Conservation (phyloP, 2,329 filamentous ascomycete genomes). For the Blastomyces emzantsi region DNA sequence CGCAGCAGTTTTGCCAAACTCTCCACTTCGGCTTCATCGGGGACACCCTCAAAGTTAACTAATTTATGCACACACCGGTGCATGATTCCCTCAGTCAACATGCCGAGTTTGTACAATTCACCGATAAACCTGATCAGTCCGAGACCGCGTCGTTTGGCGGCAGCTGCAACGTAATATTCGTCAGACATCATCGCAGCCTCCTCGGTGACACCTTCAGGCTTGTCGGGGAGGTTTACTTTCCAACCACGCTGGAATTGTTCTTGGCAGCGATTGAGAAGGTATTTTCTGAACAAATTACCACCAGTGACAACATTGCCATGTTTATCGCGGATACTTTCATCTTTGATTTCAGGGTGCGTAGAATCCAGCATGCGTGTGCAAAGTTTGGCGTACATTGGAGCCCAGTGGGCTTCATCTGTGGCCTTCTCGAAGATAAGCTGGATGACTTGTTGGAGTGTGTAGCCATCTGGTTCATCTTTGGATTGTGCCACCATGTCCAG, state of each 20-base stretch:
- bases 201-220: conserved; percentile 60
- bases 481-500: conserved; percentile 87
- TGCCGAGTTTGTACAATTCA: conserved; percentile 96
- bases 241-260: conserved; percentile 98
- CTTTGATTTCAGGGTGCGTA: conserved; percentile 90
- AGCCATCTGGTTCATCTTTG: conserved; percentile 88
- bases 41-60: conserved; percentile 85
- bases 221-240: conserved; percentile 75
- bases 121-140: conserved; percentile 99
- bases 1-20: conserved; percentile 86
- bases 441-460: conserved; percentile 93
- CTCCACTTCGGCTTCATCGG: conserved; percentile 94
- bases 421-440: conserved; percentile 99
- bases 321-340: conserved; percentile 91
- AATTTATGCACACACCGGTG: conserved; percentile 97
- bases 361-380: conserved; percentile 93
- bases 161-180: conserved; percentile 89
- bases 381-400: conserved; percentile 97
- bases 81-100: conserved; percentile 99
- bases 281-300: conserved; percentile 94
- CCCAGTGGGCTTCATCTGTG: conserved; percentile 97
- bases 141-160: conserved; percentile 91
- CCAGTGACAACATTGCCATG: conserved; percentile 79
- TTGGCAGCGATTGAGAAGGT: conserved; percentile 95
- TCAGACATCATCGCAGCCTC: conserved; percentile 84